A percentile compares a stretch with the other conserved stretches of the same genome.
Conservation (phyloP, 805 yeast species). For the Ogataea dorogensis region DNA sequence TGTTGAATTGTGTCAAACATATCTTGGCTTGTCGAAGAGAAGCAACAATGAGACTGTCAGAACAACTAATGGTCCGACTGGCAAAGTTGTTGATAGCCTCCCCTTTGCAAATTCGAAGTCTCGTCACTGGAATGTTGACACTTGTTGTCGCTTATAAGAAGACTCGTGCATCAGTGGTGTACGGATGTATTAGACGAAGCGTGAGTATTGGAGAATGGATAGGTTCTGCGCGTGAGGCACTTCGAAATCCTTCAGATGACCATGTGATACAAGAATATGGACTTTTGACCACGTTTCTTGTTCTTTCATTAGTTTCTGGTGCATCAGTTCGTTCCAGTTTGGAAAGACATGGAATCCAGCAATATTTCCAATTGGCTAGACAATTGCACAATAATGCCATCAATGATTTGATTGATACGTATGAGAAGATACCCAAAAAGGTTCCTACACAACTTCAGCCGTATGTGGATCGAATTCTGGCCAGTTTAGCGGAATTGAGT, state of each 20-base stretch:
- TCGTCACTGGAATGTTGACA: constrained; percentile 75
- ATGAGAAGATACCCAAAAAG: constrained; percentile 53
- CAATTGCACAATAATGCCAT: constrained; percentile 56
- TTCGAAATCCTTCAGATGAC: too few species aligned
- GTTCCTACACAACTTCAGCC: constrained; percentile 7
- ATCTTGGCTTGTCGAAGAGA: constrained; percentile 64
- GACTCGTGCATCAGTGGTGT: constrained; percentile 9
- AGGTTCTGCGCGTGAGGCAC: constrained; percentile 11
- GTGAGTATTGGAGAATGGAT: constrained; percentile 15
- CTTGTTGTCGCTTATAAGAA: constrained; percentile 37
- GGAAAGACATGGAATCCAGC: constrained; percentile 53
- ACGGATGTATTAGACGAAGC: constrained; percentile 20
- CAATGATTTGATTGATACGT: constrained; percentile 63
- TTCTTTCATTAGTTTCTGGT: constrained; percentile 60
- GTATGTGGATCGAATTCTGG: constrained; percentile 11
- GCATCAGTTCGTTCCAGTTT: constrained; percentile 61
- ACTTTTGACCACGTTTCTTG: constrained; percentile 64
- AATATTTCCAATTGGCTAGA: constrained; percentile 51
- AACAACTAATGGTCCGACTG: too few species aligned
- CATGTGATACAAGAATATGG: constrained; percentile 53
- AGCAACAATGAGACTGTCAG: too few species aligned
- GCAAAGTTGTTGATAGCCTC: constrained; percentile 68
- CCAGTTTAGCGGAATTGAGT: too few species aligned
- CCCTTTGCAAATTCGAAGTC: constrained; percentile 72
- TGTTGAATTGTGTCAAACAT: constrained; percentile 76